Base-by-base conservation (phyloP, 768 basidiomycete genomes). In the Boletellus emodensis region DNA sequence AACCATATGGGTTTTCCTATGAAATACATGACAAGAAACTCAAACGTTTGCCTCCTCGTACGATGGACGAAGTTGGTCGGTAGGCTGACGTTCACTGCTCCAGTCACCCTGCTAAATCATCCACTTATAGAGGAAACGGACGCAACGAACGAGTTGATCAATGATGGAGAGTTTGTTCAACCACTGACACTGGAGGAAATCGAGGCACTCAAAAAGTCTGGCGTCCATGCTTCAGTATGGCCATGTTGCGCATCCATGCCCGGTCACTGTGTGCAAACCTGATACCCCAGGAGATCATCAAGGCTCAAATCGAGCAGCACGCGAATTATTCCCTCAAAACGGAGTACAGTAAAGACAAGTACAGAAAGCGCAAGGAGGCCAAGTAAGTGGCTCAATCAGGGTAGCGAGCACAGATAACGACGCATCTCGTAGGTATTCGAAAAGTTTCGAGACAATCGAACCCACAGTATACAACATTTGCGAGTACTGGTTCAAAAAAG, bases 261-360 rank as follows among this genome's bases (percentile, higher is more conserved):
- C 28, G 44, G 30, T 38, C 36, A 33, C 44, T 17, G 30, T 41
- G 55, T 56, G 44, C 44, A 50, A 53, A 52, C 44, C 37, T 61
- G 41, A 39, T 34, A n/a, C 15, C 34, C 5, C 72, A 96, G 86
- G 94, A 97, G 61, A 97, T 99, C 46, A 95, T 98, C 64, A 85
- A 89, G 63, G 85, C 78, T 66, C 95, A 98, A 68, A 95, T 97
- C 41, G 92, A 91, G 59, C 82, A 85, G 61, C 95, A 98, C 61
- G 85, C 89, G 28, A 89, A 90, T 60, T 99, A 89, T 66, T 83
- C 84, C 11, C 74, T 98, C 43, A 98, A 98, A 71, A 98, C 94
- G 1, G 96, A 95, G 68, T 98, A 94, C 69, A 94, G 90, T 70
- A 98, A 99, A 70, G 94, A 98, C 62, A 99, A 99, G 66, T 99